Base-by-base conservation (phyloP, 164 flowering plant species). In the Dillenia turbinata region DNA sequence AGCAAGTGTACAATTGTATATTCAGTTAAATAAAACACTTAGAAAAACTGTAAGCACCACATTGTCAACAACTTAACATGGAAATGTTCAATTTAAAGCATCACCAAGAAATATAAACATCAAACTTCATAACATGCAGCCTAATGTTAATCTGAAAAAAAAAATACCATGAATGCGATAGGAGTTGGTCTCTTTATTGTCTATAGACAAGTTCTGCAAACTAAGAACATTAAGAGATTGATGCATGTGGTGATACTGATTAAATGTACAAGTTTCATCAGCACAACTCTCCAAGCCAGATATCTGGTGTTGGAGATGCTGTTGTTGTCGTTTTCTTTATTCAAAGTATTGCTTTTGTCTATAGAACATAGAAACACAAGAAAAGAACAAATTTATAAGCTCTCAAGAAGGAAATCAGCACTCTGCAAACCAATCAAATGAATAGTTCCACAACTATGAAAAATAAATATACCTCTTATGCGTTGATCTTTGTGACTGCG, bases 281-380 rank as follows among this genome's bases (percentile, higher is more conserved):
- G 49, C 64, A 66, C 9, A 54, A 65, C 26, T 70, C 43, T 84
- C 86, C 17, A 63, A 46, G 13, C 67, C 77, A 66, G 67, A 26
- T 17, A 63, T 15, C 52, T 72, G 74, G 43, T 71, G 61, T 2
- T 26, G 40, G 40, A 26, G 40, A 26, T 59, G 73, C 47, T 79
- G 89, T 55, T 79, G 81, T 55, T 75, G 87, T 22, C 80, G 73
- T 72, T 67, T 93, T 72, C 80, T 75, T 75, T 93, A 97, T 72
- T 93, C 94, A 72, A 93, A 93, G 76, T 88, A 93, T 54, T 90
- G 97, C 65, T 77, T 87, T 81, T 93, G 98, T 84, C 98, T 93
- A 47, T 14, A 50, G 67, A 61, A 57, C 60, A 67, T 50, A 52
- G 56, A 16, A 56, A 65, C 45, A 1, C 9, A 62, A 16, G 10